phyloP scores from a whole-genome alignment of 371 early-diverging fungal genomes.

The Lichtheimia corymbifera region DNA sequence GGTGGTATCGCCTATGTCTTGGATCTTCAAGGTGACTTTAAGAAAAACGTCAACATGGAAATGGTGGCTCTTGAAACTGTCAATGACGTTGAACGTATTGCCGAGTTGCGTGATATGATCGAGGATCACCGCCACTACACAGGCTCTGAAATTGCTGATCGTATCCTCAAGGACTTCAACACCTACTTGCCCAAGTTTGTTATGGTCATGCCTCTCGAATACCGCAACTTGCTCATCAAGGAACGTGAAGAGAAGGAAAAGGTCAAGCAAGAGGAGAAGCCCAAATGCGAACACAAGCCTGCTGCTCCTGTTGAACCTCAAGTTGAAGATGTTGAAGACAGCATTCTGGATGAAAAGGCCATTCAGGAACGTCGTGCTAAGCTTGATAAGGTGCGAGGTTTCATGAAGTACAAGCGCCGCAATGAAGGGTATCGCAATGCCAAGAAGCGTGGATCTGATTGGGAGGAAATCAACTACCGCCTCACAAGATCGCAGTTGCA shows the following conservation, averaged over 20 bases:
- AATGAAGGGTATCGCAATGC: constrained; percentile 87
- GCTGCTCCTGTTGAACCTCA: constrained; percentile 40
- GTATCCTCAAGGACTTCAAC: constrained; percentile 74
- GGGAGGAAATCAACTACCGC: constrained; percentile 91
- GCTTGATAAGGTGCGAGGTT: constrained; percentile 86
- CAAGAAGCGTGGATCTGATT: constrained; percentile 81
- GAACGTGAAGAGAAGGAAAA: constrained; percentile 40
- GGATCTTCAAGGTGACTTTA: constrained; percentile 62
- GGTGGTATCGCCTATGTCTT: constrained; percentile 93
- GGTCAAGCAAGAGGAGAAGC: constrained; percentile 19
- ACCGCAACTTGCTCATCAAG: constrained; percentile 75
- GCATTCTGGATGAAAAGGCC: constrained; percentile 72
- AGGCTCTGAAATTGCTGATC: constrained; percentile 80
- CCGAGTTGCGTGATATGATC: constrained; percentile 74
- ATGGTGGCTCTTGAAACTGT: constrained; percentile 87
- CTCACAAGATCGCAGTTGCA: constrained; percentile 78
- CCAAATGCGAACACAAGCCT: constrained; percentile 9
- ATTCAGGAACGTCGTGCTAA: constrained; percentile 65
- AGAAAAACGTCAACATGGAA: constrained; percentile 80
- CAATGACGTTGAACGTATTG: constrained; percentile 75
- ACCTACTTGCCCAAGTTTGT: constrained; percentile 77
- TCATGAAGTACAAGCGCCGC: constrained; percentile 90
- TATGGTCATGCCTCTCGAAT: constrained; percentile 95
- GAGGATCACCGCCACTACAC: constrained; percentile 82
- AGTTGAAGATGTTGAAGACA: constrained; percentile 91